Evolutionary conservation across 345 rosid species (phyloP).

Genomic region (Rhodomyrtus tomentosa): DNA sequence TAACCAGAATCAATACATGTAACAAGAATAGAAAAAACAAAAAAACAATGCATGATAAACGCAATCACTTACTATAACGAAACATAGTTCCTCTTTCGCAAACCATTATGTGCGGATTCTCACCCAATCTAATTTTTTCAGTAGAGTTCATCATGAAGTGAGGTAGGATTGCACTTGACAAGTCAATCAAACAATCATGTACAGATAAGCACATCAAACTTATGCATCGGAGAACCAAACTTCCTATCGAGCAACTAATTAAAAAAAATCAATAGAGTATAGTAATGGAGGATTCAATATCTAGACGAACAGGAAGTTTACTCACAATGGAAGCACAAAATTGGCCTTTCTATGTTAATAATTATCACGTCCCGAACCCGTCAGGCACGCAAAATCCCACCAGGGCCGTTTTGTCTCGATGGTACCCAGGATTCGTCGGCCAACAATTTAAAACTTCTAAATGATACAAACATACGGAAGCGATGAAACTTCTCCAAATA

Average conservation of each 20-base stretch:
- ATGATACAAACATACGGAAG: too few species aligned
- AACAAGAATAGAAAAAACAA: too few species aligned
- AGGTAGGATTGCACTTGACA: background rate
- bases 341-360: slow-evolving; percentile 90
- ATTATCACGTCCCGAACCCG: too few species aligned
- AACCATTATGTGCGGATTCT: slow-evolving; percentile 93
- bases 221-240: background rate
- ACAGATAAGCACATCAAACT: background rate
- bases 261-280: background rate
- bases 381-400: too few species aligned
- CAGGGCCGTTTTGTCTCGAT: too few species aligned
- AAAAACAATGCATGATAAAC: too few species aligned
- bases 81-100: slow-evolving; percentile 99
- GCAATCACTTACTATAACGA: slow-evolving; percentile 73
- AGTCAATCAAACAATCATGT: background rate
- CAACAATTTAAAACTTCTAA: too few species aligned
- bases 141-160: slow-evolving; percentile 65
- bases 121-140: slow-evolving; percentile 82
- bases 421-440: too few species aligned
- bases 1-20: too few species aligned
- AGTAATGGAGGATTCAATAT: background rate
- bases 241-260: background rate
- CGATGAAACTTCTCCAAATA: too few species aligned
- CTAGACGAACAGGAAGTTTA: background rate
- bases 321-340: slow-evolving; percentile 91